Evolutionary conservation across 768 basidiomycete genomes (phyloP).

Genomic region (Lactifluus volemus): DNA sequence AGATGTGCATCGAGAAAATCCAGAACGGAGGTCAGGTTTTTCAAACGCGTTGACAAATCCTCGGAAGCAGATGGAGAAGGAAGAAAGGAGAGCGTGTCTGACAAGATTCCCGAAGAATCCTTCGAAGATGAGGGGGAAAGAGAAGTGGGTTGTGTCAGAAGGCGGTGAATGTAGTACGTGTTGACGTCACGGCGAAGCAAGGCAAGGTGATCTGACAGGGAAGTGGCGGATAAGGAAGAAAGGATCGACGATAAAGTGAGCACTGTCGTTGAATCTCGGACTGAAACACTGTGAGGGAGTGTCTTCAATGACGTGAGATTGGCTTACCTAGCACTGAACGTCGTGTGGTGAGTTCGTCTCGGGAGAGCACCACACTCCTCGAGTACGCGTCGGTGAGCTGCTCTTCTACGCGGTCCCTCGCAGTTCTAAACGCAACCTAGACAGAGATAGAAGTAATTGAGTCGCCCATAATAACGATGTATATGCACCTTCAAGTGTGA

Average conservation of each 20-base stretch:
- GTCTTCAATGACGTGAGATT: conserved; percentile 20
- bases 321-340: conserved; percentile 40
- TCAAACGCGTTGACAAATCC: conserved; percentile 36
- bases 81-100: conserved; percentile 41
- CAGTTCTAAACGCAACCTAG: conserved; percentile 48
- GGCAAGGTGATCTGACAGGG: conserved; percentile 47
- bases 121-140: conserved; percentile 32
- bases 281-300: conserved; percentile 28
- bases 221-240: conserved; percentile 45
- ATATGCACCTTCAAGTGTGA: conserved; percentile 48
- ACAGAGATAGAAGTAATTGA: background rate
- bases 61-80: conserved; percentile 37
- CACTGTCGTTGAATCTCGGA: conserved; percentile 44
- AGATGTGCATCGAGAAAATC: conserved; percentile 55
- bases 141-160: conserved; percentile 45
- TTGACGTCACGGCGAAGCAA: conserved; percentile 59
- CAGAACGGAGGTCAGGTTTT: conserved; percentile 47
- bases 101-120: conserved; percentile 26
- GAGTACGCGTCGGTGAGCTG: conserved; percentile 62
- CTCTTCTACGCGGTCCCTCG: conserved; percentile 56
- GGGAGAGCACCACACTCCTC: conserved; percentile 45
- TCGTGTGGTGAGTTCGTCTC: conserved; percentile 41
- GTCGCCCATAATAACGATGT: background rate
- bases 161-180: conserved; percentile 47
- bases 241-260: conserved; percentile 48